phyloP scores from a whole-genome alignment of 768 basidiomycete species.

The Lactarius deliciosus region DNA sequence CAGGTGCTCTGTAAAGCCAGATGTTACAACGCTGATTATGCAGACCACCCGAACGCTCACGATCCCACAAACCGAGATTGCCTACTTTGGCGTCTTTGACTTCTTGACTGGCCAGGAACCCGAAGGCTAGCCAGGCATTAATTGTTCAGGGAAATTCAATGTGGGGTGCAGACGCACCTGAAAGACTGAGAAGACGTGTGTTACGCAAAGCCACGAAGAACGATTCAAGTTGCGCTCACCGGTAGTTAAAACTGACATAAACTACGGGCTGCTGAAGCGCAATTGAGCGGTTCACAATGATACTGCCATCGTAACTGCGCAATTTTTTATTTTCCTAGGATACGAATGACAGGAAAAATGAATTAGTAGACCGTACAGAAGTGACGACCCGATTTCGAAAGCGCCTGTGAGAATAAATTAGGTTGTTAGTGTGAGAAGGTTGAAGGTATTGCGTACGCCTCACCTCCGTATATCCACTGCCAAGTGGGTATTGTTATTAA shows the following conservation, averaged over 20 bases:
- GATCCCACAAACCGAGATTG: constrained; percentile 65
- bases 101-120: constrained; percentile 53
- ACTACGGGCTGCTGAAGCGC: constrained; percentile 30
- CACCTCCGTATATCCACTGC: too few species aligned
- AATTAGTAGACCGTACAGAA: too few species aligned
- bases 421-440: too few species aligned
- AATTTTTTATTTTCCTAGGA: not conserved
- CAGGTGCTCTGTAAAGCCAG: constrained; percentile 44
- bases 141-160: not conserved
- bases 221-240: constrained; percentile 15
- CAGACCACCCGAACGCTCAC: constrained; percentile 36
- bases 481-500: too few species aligned
- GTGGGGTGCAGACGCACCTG: not conserved
- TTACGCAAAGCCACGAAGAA: too few species aligned
- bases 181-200: not conserved
- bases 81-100: constrained; percentile 52
- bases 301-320: constrained; percentile 3
- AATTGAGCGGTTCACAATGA: constrained; percentile 31
- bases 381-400: too few species aligned
- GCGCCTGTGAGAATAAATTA: too few species aligned
- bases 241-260: constrained; percentile 34
- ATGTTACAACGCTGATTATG: not conserved
- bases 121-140: constrained; percentile 39
- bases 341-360: too few species aligned
- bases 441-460: too few species aligned